Base-by-base conservation (phyloP, 169 alveolate genomes). In the Fabrea salina region DNA sequence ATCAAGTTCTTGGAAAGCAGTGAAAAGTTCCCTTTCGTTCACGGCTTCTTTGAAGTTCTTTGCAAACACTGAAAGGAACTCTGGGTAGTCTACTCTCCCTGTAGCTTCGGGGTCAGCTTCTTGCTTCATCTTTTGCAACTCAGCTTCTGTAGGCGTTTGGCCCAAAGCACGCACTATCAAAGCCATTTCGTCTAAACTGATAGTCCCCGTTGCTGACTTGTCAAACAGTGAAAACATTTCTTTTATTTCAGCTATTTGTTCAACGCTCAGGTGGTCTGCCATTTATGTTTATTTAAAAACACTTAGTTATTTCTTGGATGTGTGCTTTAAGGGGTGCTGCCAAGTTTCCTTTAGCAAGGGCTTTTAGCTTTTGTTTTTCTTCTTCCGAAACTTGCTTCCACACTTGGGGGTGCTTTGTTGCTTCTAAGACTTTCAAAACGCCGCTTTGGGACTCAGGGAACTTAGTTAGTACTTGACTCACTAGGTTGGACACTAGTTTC, bases 171-270 rank as follows among this genome's bases (percentile, higher is more conserved):
- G 25, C 3, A 85, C 67, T 5, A 85, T 50, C 22, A 82, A 50
- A 13, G 83, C 87, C 54, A 85, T 44, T 22, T 81, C 85, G 47
- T 77, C 80, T 7, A 78, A 58, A 37, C 59, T 37, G 11, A 85
- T 85, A 22, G 74, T 43, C 43, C 84, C 84, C 49, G 68, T 81
- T 0, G 86, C 86, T 40, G 61, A 80, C 44, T 80, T 80, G 56
- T 85, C 91, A 81, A 85, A 85, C 37, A 85, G 64, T 1, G 88
- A 81, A 53, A 85, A 85, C 2, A 88, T 83, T 72, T 85, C 91
- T 78, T 82, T 85, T 66, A 68, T 80, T 50, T 85, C 86, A 16
- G 86, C 88, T 40, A 85, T 85, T 77, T 85, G 66, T 66, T 85
- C 91, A 47, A 61, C 79, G 43, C 84, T 85, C 30, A 82, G 59